phyloP scores from a whole-genome alignment of 805 yeast species.

The Yamadazyma philogaea region DNA sequence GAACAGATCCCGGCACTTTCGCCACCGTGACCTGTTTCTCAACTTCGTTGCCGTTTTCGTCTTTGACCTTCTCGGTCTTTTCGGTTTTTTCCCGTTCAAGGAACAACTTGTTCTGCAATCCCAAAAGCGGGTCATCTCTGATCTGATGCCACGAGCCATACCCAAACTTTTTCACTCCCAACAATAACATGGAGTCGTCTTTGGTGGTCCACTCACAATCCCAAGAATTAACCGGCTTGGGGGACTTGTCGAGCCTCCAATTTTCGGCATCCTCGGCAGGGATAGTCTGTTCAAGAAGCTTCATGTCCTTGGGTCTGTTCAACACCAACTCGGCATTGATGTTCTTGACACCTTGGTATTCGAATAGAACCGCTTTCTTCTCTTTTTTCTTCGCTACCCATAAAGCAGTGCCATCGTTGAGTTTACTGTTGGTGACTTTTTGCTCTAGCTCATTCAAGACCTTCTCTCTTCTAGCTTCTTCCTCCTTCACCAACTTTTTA shows the following conservation, averaged over 20 bases:
- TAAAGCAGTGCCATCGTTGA: constrained; percentile 44
- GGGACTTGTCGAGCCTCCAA: constrained; percentile 58
- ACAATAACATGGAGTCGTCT: constrained; percentile 82
- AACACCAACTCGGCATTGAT: constrained; percentile 86
- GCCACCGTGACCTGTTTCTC: constrained; percentile 18
- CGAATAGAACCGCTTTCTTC: constrained; percentile 85
- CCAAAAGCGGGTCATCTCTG: constrained; percentile 91
- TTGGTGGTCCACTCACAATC: constrained; percentile 76
- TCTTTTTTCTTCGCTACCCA: constrained; percentile 72
- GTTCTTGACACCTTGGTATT: constrained; percentile 81
- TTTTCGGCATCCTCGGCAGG: constrained; percentile 54
- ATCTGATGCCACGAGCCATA: constrained; percentile 94
- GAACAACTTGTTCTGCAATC: constrained; percentile 79
- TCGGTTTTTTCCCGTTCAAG: constrained; percentile 37
- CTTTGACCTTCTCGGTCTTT: constrained; percentile 30
- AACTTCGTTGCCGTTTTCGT: constrained; percentile 26
- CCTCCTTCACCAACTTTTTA: constrained; percentile 56
- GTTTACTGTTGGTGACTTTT: constrained; percentile 45
- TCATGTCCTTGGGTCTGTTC: constrained; percentile 83
- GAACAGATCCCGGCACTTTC: constrained; percentile 86
- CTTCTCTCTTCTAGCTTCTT: constrained; percentile 59
- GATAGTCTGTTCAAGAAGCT: constrained; percentile 51
- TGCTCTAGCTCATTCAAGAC: constrained; percentile 57
- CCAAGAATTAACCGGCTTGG: constrained; percentile 90
- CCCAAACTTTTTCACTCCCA: constrained; percentile 90